Evolutionary conservation across 2,329 filamentous ascomycete genomes (phyloP), one percentile per base, ranked within the genome.

Genomic region (Verticillium nubilum): DNA sequence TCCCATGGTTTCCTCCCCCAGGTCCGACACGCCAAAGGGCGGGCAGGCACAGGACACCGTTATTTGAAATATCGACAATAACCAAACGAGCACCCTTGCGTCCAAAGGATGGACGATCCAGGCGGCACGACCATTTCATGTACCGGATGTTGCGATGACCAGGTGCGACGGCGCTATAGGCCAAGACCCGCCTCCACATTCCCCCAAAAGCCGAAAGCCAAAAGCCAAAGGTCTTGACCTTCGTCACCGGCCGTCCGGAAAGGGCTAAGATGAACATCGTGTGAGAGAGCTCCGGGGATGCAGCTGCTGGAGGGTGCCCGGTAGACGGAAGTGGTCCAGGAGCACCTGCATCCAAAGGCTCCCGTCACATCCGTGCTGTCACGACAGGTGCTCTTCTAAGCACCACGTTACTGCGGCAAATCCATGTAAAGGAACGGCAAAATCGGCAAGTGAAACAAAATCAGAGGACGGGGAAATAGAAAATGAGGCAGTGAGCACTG

Each of bases 191-290:
- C 15, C 52, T 23, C 25, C 52, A 54, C 52, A 54, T n/a, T 25
- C 29, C 60, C 47, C 35, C 29, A 35, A 26, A 52, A 42, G n/a
- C n/a, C n/a, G n/a, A 57, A 35, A 26, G 42, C 61, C 42, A 50
- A 50, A 50, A 50, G 42, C 42, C 42, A 50, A 19, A 10, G 42
- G 42, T 50, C 60, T 62, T 60, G 56, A 56, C 56, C 58, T 37
- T 62, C 62, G 62, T 63, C 62, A 62, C 59, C 60, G 56, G 57
- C 57, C 57, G 28, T 35, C 55, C 37, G 54, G 62, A 31, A 59
- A 57, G 58, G 59, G 60, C 52, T 54, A 60, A 25, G 57, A 61
- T 63, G 33, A 15, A 28, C 52, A 33, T 3, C 23, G 25, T 10
- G 27, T 9, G 15, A 54, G 37, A 23, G 37, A 25, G 42, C 42